Evolutionary conservation across 2,329 filamentous ascomycete species (phyloP).

Genomic region (Stenocarpella maydis): DNA sequence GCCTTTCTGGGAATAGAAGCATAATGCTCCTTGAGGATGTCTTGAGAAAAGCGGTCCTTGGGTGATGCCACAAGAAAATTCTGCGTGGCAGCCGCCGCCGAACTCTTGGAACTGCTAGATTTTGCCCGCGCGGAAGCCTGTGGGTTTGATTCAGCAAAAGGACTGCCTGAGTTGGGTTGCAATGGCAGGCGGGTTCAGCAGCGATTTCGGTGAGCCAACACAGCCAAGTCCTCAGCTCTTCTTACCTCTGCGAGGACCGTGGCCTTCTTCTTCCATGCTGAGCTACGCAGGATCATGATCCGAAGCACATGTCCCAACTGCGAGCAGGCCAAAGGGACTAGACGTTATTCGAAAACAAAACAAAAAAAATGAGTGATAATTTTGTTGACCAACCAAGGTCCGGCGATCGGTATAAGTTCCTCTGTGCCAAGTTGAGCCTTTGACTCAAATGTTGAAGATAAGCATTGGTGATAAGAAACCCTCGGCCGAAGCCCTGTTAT

Average conservation of each 20-base stretch:
- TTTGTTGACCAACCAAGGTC: constrained; percentile 3
- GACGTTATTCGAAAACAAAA: background rate
- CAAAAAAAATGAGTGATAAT: background rate
- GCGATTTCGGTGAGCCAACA: background rate
- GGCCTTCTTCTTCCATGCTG: constrained; percentile 52
- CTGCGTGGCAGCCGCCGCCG: constrained; percentile 37
- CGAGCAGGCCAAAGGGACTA: background rate
- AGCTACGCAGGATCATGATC: constrained; percentile 51
- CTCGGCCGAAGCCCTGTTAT: background rate
- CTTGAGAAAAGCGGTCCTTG: constrained; percentile 41
- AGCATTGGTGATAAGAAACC: constrained; percentile 8
- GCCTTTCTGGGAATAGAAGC: constrained; percentile 53
- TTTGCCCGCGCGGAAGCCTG: constrained; percentile 27
- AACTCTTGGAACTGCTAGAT: constrained; percentile 27
- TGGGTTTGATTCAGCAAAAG: background rate
- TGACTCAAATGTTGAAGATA: constrained; percentile 10
- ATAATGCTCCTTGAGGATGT: constrained; percentile 44
- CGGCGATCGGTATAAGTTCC: constrained; percentile 33
- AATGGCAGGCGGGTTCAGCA: background rate
- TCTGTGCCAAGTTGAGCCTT: background rate
- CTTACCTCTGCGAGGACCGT: constrained; percentile 47
- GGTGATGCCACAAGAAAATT: constrained; percentile 39
- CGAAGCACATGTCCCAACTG: constrained; percentile 32
- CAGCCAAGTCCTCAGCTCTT: constrained; percentile 35
- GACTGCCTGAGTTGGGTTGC: background rate